Conservation (phyloP, 257 asterid genomes). For the Ligustrum vulgare region DNA sequence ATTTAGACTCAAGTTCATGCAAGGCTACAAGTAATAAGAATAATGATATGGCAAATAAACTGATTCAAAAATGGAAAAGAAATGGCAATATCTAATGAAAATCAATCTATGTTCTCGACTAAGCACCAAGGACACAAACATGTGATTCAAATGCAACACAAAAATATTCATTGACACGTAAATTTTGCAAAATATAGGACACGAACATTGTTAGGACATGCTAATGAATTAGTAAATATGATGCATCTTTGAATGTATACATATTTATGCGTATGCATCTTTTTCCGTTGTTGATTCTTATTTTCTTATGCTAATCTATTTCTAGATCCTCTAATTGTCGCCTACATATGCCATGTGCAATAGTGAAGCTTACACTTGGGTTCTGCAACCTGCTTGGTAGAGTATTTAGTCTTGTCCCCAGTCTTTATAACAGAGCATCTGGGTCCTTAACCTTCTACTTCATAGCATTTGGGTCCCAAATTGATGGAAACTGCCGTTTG, state of each 20-base stretch:
- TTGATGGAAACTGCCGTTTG: background rate
- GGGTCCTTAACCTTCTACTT: background rate
- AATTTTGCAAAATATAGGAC: background rate
- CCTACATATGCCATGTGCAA: background rate
- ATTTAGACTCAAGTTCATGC: too few species aligned
- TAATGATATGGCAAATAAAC: background rate
- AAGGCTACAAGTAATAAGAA: too few species aligned
- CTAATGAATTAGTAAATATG: background rate
- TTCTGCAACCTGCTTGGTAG: background rate
- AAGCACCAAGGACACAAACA: background rate
- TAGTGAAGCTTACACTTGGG: background rate
- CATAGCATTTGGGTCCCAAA: background rate
- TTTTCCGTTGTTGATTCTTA: background rate
- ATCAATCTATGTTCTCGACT: background rate
- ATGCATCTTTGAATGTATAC: background rate
- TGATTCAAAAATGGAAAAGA: background rate
- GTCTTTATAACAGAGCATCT: background rate
- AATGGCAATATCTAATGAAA: background rate
- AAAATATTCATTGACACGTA: background rate
- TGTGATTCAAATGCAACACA: background rate
- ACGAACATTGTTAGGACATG: background rate
- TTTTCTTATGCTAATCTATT: background rate
- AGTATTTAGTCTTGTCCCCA: background rate
- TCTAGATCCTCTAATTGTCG: background rate
- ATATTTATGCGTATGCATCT: background rate